phyloP scores from a whole-genome alignment of 1,284 basidiomycete genomes.

The Marasmius fiardii region DNA sequence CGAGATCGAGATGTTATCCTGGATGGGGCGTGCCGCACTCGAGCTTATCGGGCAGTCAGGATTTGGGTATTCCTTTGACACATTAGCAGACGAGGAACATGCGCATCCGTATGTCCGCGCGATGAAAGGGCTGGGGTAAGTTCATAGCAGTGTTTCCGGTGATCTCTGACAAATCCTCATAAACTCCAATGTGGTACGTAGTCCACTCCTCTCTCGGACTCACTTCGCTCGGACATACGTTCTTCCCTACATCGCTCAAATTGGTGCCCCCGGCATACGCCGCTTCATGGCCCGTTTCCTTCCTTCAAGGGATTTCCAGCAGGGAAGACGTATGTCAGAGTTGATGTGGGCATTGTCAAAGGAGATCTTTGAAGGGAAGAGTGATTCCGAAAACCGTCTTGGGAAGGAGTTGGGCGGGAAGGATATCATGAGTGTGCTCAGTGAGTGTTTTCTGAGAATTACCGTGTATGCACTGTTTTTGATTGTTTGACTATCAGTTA shows the following conservation, averaged over 20 bases:
- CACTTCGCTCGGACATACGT: constrained; percentile 13
- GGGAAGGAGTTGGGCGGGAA: constrained; percentile 32
- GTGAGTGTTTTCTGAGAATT: constrained; percentile 29
- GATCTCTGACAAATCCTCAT: constrained; percentile 4
- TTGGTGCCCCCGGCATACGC: constrained; percentile 2
- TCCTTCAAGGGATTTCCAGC: constrained; percentile 5
- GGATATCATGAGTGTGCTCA: constrained; percentile 44
- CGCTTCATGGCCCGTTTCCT: not conserved
- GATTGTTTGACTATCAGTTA: constrained; percentile 2
- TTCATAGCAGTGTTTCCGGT: not conserved
- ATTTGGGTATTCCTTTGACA: constrained; percentile 19
- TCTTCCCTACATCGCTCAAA: not conserved
- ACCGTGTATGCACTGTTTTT: too few relatives aligned
- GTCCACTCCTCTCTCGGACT: not conserved
- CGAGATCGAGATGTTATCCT: constrained; percentile 19
- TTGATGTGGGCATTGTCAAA: constrained; percentile 3
- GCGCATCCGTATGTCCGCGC: constrained; percentile 13
- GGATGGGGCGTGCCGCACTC: constrained; percentile 19
- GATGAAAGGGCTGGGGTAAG: constrained; percentile 16
- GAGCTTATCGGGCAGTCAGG: constrained; percentile 21
- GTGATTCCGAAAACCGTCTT: constrained; percentile 29
- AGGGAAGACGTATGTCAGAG: constrained; percentile 1
- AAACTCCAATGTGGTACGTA: not conserved
- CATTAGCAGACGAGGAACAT: constrained; percentile 11
- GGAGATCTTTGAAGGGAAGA: constrained; percentile 25